A percentile compares a stretch with the other conserved stretches of the same genome.
phyloP scores from a whole-genome alignment of 495 filamentous ascomycete species.

The Penicillium roqueforti region DNA sequence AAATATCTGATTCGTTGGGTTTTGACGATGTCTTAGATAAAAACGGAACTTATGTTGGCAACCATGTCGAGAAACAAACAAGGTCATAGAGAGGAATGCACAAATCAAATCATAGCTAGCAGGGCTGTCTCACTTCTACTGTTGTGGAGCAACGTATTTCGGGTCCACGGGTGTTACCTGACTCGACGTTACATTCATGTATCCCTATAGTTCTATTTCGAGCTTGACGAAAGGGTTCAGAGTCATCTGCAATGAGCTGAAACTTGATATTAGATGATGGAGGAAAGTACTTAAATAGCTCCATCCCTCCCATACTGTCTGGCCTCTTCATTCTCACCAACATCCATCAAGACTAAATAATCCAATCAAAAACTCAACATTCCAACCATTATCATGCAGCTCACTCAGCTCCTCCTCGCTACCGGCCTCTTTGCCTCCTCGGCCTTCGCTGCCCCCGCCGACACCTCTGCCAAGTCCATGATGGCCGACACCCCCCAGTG shows the following conservation, averaged over 20 bases:
- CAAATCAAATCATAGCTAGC: neutral
- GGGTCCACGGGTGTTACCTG: neutral
- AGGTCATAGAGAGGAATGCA: neutral
- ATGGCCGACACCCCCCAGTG: constrained; percentile 41
- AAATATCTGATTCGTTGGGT: neutral
- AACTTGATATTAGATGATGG: neutral
- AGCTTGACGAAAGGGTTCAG: neutral
- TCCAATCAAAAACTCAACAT: neutral
- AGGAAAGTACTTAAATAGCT: neutral
- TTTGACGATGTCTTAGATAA: constrained; percentile 1
- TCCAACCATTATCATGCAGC: constrained; percentile 39
- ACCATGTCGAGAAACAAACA: neutral
- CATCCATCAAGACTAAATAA: neutral
- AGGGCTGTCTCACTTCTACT: neutral
- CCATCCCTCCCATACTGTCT: neutral
- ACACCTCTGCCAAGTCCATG: constrained; percentile 26
- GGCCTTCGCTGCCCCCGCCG: constrained; percentile 36
- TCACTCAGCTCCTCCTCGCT: constrained; percentile 37
- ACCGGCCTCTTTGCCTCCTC: constrained; percentile 35
- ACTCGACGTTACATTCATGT: neutral
- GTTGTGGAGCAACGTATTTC: neutral
- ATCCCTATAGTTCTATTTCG: constrained; percentile 1
- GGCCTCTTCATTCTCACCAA: neutral
- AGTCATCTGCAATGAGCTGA: neutral
- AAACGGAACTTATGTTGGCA: neutral